These are phyloP conservation scores for Amborella trichopoda DNA, from an alignment of 164 flowering plant genomes.

Conservation along the genomic window DNA sequence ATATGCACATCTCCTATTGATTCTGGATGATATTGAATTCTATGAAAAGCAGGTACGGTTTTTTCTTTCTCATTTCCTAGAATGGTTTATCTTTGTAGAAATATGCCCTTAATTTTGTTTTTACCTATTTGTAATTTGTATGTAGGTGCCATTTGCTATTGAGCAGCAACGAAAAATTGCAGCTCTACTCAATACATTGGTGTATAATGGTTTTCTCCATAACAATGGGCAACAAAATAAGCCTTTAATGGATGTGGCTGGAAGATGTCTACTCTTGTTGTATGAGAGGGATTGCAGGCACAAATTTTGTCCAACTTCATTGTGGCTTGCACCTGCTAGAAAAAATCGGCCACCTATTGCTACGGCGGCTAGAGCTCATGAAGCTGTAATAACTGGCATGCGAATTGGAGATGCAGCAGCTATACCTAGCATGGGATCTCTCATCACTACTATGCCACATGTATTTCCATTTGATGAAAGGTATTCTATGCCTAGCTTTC, in stretches of 20 bases:
- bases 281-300: slow-evolving; percentile 98
- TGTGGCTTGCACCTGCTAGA: slow-evolving; percentile 92
- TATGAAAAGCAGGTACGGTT: slow-evolving; percentile 80
- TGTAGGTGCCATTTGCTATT: slow-evolving; percentile 74
- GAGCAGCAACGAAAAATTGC: slow-evolving; percentile 79
- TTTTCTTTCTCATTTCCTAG: neutral
- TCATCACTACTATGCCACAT: slow-evolving; percentile 70
- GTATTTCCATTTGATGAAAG: slow-evolving; percentile 96
- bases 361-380: slow-evolving; percentile 86
- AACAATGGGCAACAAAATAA: slow-evolving; percentile 26
- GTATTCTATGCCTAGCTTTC: too few relatives aligned
- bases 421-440: slow-evolving; percentile 40
- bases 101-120: neutral
- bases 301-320: slow-evolving; percentile 62
- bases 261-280: slow-evolving; percentile 76
- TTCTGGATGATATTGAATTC: slow-evolving; percentile 95
- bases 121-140: neutral
- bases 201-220: slow-evolving; percentile 63
- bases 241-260: slow-evolving; percentile 70
- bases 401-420: slow-evolving; percentile 32
- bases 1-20: slow-evolving; percentile 77
- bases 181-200: slow-evolving; percentile 74
- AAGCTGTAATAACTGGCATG: slow-evolving; percentile 30
- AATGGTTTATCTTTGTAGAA: neutral
- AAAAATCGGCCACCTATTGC: slow-evolving; percentile 73